phyloP scores from a whole-genome alignment of 257 asterid species.

The Misopates orontium region DNA sequence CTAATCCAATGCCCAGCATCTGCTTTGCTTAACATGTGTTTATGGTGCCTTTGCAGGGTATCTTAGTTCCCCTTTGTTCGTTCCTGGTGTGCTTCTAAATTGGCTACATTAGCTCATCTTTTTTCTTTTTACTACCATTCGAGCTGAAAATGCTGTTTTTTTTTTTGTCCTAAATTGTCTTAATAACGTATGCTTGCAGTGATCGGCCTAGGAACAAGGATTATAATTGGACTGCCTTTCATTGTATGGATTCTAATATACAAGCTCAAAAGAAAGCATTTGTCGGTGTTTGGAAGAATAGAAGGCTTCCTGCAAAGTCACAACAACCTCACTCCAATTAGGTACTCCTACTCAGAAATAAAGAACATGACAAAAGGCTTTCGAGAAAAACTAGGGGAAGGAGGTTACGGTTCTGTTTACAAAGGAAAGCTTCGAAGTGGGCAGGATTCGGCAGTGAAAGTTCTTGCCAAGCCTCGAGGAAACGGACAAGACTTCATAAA shows the following conservation, averaged over 20 bases:
- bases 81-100: too few species aligned
- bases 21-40: constrained; percentile 9
- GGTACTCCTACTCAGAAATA: constrained; percentile 33
- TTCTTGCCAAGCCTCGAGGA: constrained; percentile 23
- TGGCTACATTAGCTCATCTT: too few species aligned
- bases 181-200: not conserved
- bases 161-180: too few species aligned
- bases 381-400: constrained; percentile 38
- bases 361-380: constrained; percentile 31
- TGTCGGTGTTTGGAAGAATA: constrained; percentile 23
- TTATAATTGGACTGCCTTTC: constrained; percentile 26
- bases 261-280: constrained; percentile 30
- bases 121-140: too few species aligned
- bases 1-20: not conserved
- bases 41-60: not conserved
- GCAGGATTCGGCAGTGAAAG: constrained; percentile 31
- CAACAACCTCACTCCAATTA: constrained; percentile 35
- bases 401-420: constrained; percentile 38
- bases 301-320: constrained; percentile 31
- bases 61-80: too few species aligned
- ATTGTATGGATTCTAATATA: constrained; percentile 21
- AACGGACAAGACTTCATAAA: constrained; percentile 40
- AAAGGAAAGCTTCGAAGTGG: constrained; percentile 39
- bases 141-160: too few species aligned
- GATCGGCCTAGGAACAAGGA: not conserved